Conservation (phyloP, 495 filamentous ascomycete species). For the Xylaria palmicola region DNA sequence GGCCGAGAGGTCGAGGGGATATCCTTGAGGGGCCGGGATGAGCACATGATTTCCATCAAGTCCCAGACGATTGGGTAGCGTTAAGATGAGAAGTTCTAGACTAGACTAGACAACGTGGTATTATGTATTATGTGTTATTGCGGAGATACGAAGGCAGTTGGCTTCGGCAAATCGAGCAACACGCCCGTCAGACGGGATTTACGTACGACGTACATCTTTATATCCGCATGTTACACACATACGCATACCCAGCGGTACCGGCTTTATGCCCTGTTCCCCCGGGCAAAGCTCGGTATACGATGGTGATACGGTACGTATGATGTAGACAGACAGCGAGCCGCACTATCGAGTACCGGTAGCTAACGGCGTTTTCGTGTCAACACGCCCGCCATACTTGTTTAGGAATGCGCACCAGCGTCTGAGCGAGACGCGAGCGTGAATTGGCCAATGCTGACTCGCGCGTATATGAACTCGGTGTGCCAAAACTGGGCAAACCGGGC, state of each 20-base stretch:
- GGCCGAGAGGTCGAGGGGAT: not conserved
- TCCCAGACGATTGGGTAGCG: too few relatives aligned
- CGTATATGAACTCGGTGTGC: not conserved
- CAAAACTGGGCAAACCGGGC: slow-evolving; percentile 1
- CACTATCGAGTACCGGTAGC: not conserved
- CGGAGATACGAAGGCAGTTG: too few relatives aligned
- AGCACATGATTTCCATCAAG: too few relatives aligned
- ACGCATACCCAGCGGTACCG: too few relatives aligned
- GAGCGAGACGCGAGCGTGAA: not conserved
- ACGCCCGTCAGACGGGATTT: too few relatives aligned
- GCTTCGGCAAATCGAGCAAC: too few relatives aligned
- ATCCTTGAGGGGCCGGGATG: not conserved
- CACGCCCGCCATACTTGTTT: not conserved
- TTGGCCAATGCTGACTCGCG: slow-evolving; percentile 7
- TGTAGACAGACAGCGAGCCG: not conserved
- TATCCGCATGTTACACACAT: too few relatives aligned
- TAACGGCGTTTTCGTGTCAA: not conserved
- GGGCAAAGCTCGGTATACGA: not conserved
- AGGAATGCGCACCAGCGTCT: not conserved
- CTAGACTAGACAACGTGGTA: too few relatives aligned
- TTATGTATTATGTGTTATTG: too few relatives aligned
- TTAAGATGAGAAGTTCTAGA: too few relatives aligned
- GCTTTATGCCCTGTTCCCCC: not conserved
- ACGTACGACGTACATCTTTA: too few relatives aligned
- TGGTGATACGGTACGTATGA: not conserved